A percentile compares a stretch with the other conserved stretches of the same genome.
These are phyloP conservation scores for Colletotrichum sp. DNA, from an alignment of 2,329 filamentous ascomycete species.

Conservation along the genomic window DNA sequence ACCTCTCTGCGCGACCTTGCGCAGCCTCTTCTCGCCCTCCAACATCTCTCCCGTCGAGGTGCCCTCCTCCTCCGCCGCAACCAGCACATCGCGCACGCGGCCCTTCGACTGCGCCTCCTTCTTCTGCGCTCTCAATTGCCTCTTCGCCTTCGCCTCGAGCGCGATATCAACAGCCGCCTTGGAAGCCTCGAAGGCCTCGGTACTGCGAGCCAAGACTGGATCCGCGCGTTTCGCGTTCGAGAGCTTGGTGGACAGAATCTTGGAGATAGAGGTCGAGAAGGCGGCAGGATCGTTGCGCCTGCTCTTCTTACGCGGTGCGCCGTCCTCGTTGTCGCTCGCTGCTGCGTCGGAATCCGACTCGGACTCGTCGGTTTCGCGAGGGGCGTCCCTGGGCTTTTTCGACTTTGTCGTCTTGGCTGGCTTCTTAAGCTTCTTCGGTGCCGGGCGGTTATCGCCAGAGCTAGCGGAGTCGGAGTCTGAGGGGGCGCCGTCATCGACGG, in stretches of 20 bases:
- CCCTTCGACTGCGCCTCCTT: conserved; percentile 82
- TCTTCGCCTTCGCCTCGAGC: conserved; percentile 81
- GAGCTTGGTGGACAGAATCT: conserved; percentile 90
- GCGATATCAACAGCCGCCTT: conserved; percentile 76
- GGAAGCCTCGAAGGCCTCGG: conserved; percentile 73
- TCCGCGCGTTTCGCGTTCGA: conserved; percentile 82
- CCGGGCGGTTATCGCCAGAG: conserved; percentile 35
- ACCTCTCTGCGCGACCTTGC: conserved; percentile 89
- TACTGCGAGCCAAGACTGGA: conserved; percentile 88
- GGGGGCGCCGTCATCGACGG: conserved; percentile 52
- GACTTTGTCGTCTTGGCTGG: conserved; percentile 21
- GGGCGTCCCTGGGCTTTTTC: conserved; percentile 21
- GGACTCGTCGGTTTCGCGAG: conserved; percentile 29
- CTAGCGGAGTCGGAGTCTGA: conserved; percentile 41
- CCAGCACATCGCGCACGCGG: conserved; percentile 84
- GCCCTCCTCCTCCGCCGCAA: conserved; percentile 49
- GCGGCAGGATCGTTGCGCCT: conserved; percentile 93
- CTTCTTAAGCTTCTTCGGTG: conserved; percentile 29
- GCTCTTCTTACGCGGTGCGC: conserved; percentile 51
- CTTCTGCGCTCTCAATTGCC: conserved; percentile 82
- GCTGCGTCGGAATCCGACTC: conserved; percentile 33
- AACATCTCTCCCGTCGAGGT: conserved; percentile 59
- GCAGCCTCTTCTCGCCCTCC: conserved; percentile 79
- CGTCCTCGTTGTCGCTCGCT: conserved; percentile 33
- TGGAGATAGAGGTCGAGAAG: conserved; percentile 91